Evolutionary conservation across 2,329 filamentous ascomycete species (phyloP).

Genomic region (Trichoderma asperellum): DNA sequence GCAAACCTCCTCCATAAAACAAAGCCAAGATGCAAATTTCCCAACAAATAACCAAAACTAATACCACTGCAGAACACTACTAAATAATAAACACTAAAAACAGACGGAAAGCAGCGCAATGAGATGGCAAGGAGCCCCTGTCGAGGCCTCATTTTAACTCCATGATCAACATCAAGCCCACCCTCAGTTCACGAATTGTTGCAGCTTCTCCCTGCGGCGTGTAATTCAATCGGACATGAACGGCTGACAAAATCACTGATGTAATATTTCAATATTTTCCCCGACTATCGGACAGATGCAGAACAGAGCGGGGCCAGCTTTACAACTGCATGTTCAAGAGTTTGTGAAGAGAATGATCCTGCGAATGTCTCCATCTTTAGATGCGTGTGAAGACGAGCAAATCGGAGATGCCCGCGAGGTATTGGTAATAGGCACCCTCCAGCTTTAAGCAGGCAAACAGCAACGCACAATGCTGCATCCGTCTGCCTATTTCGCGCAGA

Average conservation of each 20-base stretch:
- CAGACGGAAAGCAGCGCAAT: conserved; percentile 3
- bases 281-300: not conserved
- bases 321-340: not conserved
- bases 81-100: not conserved
- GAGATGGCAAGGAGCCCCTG: conserved; percentile 14
- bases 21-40: not conserved
- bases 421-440: not conserved
- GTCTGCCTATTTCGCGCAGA: conserved; percentile 3
- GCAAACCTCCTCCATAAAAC: not conserved
- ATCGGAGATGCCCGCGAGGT: conserved; percentile 10
- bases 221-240: conserved; percentile 3
- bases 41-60: not conserved
- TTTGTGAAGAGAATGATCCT: not conserved
- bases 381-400: not conserved
- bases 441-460: not conserved
- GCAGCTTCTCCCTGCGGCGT: not conserved
- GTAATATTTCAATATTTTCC: not conserved
- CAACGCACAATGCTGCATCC: not conserved
- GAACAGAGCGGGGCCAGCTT: not conserved
- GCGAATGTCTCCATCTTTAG: conserved; percentile 8
- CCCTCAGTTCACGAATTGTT: not conserved
- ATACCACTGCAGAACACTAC: not conserved
- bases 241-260: not conserved
- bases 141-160: not conserved
- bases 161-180: not conserved